Evolutionary conservation across 169 alveolate species (phyloP), one percentile per base, ranked within the genome.

Genomic region (Condylostoma magnum): DNA sequence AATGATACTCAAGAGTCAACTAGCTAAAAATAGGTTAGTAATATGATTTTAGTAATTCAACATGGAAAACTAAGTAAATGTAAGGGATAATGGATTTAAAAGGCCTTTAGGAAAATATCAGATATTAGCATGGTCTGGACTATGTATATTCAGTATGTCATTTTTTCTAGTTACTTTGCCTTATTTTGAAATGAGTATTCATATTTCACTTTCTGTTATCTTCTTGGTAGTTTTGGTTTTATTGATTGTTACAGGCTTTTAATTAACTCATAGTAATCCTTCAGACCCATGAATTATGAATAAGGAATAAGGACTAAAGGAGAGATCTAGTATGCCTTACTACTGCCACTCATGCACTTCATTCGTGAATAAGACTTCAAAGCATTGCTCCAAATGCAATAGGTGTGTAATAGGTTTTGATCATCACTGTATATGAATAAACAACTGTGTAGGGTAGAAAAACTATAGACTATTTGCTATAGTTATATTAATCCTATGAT

Each of bases 371-470:
- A 25, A n/a, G 10, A 12, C 18, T 6, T n/a, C 78, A 28, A 75
- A 80, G 51, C 87, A 80, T 31, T 80, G 87, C 33, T 8, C 57
- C 4, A 5, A 25, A 44, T 80, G 87, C 38, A 74, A 80, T 51
- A 60, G 83, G 60, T 80, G 87, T 34, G 56, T 56, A 3, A 46
- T 2, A 5, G 52, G 52, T 22, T 80, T 80, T 65, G 87, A 80
- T 41, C 87, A 80, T 57, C 87, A 80, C 43, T 80, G 87, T 58
- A 56, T 15, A 31, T 80, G 83, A 72, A 67, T 80, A 10, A 80
- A 80, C 47, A 80, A 80, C 54, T 80, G 87, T 50, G 74, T 80
- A 25, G 87, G 87, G 10, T 0, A 30, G 8, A 51, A 65, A 4
- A 80, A 80, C 47, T 80, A 80, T 30, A 43, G 28, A 36, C 22